phyloP scores from a whole-genome alignment of 257 asterid species.

The Nemophila menziesii region DNA sequence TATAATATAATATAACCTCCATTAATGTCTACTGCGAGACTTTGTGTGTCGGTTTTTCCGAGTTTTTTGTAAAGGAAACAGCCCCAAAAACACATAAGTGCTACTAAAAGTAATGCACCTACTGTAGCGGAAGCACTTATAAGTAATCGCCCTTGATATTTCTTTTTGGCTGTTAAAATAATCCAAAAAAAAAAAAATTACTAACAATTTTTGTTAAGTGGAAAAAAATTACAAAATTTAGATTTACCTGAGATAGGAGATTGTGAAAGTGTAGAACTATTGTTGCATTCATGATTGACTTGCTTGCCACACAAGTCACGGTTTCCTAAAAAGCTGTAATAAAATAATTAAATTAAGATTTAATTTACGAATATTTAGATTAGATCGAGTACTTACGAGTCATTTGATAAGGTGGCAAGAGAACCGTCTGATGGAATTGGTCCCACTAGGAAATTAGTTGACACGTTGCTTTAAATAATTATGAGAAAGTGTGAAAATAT shows the following conservation, averaged over 20 bases:
- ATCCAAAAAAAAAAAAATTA: conserved; percentile 7
- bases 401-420: conserved; percentile 55
- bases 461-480: conserved; percentile 64
- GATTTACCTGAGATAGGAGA: conserved; percentile 42
- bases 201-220: neutral
- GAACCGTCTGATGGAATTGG: conserved; percentile 75
- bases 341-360: neutral
- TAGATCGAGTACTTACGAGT: conserved; percentile 51
- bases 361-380: no score
- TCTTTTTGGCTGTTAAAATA: conserved; percentile 55
- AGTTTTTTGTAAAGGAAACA: conserved; percentile 78
- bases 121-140: conserved; percentile 89
- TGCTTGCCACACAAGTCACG: conserved; percentile 90
- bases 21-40: conserved; percentile 65
- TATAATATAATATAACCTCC: conserved; percentile 70
- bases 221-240: neutral
- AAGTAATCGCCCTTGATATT: conserved; percentile 64
- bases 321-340: conserved; percentile 76
- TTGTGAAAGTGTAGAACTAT: conserved; percentile 36
- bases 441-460: conserved; percentile 86
- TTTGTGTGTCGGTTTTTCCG: conserved; percentile 58
- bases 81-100: conserved; percentile 96
- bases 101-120: conserved; percentile 82
- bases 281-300: conserved; percentile 40
- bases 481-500: neutral